Evolutionary conservation across 257 asterid genomes (phyloP).

Genomic region (Rubia yunnanensis): DNA sequence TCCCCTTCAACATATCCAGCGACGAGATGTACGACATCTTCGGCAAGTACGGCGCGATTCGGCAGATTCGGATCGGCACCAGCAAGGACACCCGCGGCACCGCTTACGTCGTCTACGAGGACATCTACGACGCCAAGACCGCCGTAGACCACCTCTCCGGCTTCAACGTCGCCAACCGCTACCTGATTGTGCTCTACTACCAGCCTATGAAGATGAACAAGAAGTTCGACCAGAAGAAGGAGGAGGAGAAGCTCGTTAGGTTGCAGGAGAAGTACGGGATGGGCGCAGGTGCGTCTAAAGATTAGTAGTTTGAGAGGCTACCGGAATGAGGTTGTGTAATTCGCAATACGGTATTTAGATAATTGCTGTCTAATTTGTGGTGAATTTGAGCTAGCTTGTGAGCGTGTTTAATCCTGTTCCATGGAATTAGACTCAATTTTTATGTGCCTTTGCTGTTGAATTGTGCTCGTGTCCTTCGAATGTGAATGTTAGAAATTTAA

Average conservation of each 20-base stretch:
- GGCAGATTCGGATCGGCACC: conserved; percentile 83
- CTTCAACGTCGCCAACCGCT: conserved; percentile 82
- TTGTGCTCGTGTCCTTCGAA: background rate
- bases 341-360: background rate
- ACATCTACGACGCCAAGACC: conserved; percentile 88
- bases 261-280: conserved; percentile 86
- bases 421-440: background rate
- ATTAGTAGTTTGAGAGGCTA: conserved; percentile 24
- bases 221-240: conserved; percentile 85
- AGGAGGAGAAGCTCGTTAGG: conserved; percentile 79
- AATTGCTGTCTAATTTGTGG: background rate
- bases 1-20: conserved; percentile 89
- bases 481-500: background rate
- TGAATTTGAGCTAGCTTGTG: background rate
- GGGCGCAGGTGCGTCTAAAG: conserved; percentile 31
- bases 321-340: background rate
- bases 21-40: conserved; percentile 97
- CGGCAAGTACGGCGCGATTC: conserved; percentile 84
- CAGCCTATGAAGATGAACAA: conserved; percentile 96
- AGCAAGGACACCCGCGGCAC: conserved; percentile 93
- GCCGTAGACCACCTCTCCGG: conserved; percentile 91
- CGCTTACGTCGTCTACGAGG: conserved; percentile 91
- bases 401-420: background rate
- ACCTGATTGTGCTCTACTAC: conserved; percentile 74
- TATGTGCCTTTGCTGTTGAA: background rate